These are phyloP conservation scores for Pelargonium fulgidum DNA, from an alignment of 441 rosid genomes.

Conservation along the genomic window DNA sequence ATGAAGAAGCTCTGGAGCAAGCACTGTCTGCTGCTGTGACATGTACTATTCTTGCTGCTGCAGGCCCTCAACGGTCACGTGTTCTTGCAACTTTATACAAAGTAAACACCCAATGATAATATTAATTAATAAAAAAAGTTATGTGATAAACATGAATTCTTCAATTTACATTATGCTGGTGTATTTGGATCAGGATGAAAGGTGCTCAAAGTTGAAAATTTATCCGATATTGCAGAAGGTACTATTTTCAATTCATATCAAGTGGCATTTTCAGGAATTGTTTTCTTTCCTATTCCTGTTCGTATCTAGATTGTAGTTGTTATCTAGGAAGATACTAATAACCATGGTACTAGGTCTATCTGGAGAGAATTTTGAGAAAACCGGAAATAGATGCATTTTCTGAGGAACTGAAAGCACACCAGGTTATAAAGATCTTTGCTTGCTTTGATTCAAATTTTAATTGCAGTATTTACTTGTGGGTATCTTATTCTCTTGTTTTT, in stretches of 20 bases:
- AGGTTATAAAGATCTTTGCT: conserved; percentile 37
- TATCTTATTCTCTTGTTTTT: conserved; percentile 19
- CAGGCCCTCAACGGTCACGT: conserved; percentile 98
- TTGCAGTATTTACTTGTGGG: conserved; percentile 15
- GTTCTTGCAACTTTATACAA: conserved; percentile 95
- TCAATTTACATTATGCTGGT: conserved; percentile 21
- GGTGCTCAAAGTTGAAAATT: conserved; percentile 87
- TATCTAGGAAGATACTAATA: neutral
- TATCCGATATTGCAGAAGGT: conserved; percentile 96
- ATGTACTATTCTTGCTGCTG: conserved; percentile 94
- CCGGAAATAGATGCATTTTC: conserved; percentile 95
- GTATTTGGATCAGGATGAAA: conserved; percentile 70
- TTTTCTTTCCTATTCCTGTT: neutral
- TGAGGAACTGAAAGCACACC: conserved; percentile 91
- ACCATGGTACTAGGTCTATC: conserved; percentile 62
- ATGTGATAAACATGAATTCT: conserved; percentile 7
- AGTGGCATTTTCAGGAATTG: neutral
- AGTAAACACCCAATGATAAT: conserved; percentile 33
- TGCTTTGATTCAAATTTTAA: conserved; percentile 13
- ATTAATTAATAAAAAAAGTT: neutral
- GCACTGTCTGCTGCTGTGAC: conserved; percentile 97
- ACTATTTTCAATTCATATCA: conserved; percentile 11
- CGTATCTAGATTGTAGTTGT: neutral
- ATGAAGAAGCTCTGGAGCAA: conserved; percentile 89
- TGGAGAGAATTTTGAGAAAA: conserved; percentile 89